Evolutionary conservation across 352 stramenopile genomes (phyloP), one percentile per base, ranked within the genome.

Genomic region (Blastocystis sp.): DNA sequence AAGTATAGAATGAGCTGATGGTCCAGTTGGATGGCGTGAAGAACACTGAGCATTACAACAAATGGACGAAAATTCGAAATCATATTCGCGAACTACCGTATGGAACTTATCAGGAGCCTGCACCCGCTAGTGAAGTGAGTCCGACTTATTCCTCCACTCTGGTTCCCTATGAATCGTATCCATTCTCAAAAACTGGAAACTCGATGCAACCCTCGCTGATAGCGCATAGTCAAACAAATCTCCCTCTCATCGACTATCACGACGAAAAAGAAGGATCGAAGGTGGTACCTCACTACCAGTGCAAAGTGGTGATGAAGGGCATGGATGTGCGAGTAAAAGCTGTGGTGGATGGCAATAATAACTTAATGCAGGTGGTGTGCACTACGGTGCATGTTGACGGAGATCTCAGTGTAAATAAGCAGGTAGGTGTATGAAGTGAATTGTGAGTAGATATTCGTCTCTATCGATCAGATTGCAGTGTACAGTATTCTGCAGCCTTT

Each of bases 31-130:
- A 66, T 9, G 7, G n/a, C 5, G 20, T 85, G 26, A 64, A 85
- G 24, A 34, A 66, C 13, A 85, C 73, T 0, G 47, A 85, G 56
- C 73, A 85, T 53, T 85, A 85, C 26, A 65, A 85, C 13, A n/a
- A 50, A 5, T 85, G 73, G 73, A 18, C 26, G 7, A 53, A 53
- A 6, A 53, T 85, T 9, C 7, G n/a, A 20, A 34, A 50, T 9
- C 45, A 85, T 20, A 18, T 85, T 6, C 13, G 20, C 2, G 3
- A 30, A 6, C 9, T 68, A 5, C 45, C 41, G 11, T 54, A 34
- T 45, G n/a, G 26, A 34, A n/a, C 20, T n/a, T 59, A 59, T n/a
- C 13, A 13, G 50, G 50, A 59, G 13, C 50, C 50, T 13, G 11
- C 13, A n/a, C 50, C 50, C 20, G 50, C 50, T n/a, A 59, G 20